A percentile compares a stretch with the other conserved stretches of the same genome.
These are phyloP conservation scores for Cicer bijugum DNA, from an alignment of 306 rosid species.

Conservation along the genomic window DNA sequence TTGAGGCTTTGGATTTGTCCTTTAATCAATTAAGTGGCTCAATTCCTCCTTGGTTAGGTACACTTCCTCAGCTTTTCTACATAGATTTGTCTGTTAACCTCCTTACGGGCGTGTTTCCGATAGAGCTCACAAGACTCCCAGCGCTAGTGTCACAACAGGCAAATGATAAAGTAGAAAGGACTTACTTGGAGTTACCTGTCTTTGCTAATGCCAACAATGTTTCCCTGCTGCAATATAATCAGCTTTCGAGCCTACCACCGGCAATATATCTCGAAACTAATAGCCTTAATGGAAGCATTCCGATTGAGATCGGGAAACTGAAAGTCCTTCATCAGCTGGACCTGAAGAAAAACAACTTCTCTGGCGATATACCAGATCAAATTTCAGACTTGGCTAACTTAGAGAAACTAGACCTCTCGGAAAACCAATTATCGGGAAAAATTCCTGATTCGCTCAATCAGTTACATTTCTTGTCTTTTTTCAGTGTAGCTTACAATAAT, in stretches of 20 bases:
- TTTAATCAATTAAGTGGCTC: conserved; percentile 61
- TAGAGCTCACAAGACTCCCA: conserved; percentile 58
- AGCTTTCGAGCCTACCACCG: conserved; percentile 77
- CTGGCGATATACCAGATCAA: conserved; percentile 72
- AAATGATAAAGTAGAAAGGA: conserved; percentile 51
- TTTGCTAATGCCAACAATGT: conserved; percentile 75
- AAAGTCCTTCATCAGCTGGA: conserved; percentile 67
- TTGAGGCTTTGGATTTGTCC: conserved; percentile 83
- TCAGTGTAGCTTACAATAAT: conserved; percentile 77
- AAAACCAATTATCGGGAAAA: conserved; percentile 70
- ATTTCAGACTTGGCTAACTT: conserved; percentile 70
- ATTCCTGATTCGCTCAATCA: conserved; percentile 74
- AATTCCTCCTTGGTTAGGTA: conserved; percentile 76
- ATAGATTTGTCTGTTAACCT: conserved; percentile 70
- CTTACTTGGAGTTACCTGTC: conserved; percentile 81
- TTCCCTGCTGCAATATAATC: conserved; percentile 75
- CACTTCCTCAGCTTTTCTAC: conserved; percentile 75
- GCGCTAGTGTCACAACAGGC: conserved; percentile 61
- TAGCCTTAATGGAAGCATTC: conserved; percentile 68
- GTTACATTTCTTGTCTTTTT: conserved; percentile 81
- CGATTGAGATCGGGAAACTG: conserved; percentile 66
- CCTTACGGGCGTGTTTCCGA: conserved; percentile 68
- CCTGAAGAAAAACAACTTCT: conserved; percentile 67
- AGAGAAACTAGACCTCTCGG: conserved; percentile 79
- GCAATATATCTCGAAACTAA: conserved; percentile 71